Base-by-base conservation (phyloP, 2,329 filamentous ascomycete species). In the Pseudocercospora eumusae region DNA sequence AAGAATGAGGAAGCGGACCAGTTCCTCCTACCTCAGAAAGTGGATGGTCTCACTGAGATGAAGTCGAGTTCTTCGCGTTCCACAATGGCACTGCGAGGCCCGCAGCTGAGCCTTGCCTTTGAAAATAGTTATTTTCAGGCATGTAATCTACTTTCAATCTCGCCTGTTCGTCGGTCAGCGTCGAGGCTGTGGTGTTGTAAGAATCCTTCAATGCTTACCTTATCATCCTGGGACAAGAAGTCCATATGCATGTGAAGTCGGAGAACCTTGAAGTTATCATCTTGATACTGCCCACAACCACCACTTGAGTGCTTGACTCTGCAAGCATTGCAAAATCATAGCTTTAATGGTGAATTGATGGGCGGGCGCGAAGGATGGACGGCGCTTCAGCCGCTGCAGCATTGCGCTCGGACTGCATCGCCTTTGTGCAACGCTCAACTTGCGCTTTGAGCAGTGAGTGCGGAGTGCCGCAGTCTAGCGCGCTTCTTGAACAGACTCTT, bases 121-220 rank as follows among this genome's bases (percentile, higher is more conserved):
- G 36, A 40, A 40, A 40, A 40, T 40, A 40, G 36, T 18, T 15
- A 18, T 40, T 40, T 40, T 40, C 4, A 40, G 36, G 36, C n/a
- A n/a, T n/a, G n/a, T n/a, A n/a, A n/a, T n/a, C n/a, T n/a, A n/a
- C n/a, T n/a, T n/a, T n/a, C n/a, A n/a, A n/a, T n/a, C 20, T 21
- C 18, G 44, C 44, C 21, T 47, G 44, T 47, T 20, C 21, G 44
- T 21, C 6, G 18, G 23, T 52, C 47, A 52, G 47, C 47, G 21
- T 25, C 23, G 47, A 31, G 47, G 47, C 47, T 52, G 47, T 52
- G 47, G 31, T 31, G 47, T 28, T 52, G 47, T 18, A 28, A 9
- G 47, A 52, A 52, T 52, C 47, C 47, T 52, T 15, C 47, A 27
- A 15, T 52, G 47, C 47, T 25, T 52, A 52, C 21, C 23, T n/a